Percentiles rank a stretch among this genome's conserved stretches.
Conservation (phyloP, 768 basidiomycete species). For the Auriculariales sp. region DNA sequence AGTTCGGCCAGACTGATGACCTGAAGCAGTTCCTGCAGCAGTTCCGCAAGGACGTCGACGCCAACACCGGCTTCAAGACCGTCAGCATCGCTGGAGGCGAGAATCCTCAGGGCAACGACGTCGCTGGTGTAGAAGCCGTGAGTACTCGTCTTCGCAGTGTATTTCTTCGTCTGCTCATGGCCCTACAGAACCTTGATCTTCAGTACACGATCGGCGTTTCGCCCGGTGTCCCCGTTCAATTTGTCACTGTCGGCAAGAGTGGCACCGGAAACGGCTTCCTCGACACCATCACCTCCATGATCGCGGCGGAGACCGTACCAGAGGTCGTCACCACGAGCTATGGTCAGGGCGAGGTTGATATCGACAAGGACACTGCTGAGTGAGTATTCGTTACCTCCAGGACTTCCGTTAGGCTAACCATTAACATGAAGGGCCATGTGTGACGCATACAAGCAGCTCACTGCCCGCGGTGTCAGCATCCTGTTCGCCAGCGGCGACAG, state of each 20-base stretch:
- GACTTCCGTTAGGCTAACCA: neutral
- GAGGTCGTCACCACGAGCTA: conserved; percentile 18
- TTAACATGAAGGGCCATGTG: conserved; percentile 12
- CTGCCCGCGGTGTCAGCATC: conserved; percentile 10
- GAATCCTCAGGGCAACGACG: conserved; percentile 4
- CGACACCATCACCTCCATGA: conserved; percentile 16
- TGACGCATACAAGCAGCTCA: conserved; percentile 15
- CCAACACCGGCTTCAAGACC: conserved; percentile 5
- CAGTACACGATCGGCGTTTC: conserved; percentile 23
- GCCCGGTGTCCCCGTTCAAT: conserved; percentile 14
- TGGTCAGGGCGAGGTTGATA: conserved; percentile 13
- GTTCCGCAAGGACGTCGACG: conserved; percentile 2
- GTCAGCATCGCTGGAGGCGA: conserved; percentile 6
- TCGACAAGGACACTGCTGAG: conserved; percentile 10
- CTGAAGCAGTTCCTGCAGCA: conserved; percentile 5
- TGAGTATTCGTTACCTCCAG: conserved; percentile 1
- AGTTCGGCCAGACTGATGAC: conserved; percentile 18
- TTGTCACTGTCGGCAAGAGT: conserved; percentile 14
- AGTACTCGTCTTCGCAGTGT: neutral
- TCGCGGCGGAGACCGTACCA: conserved; percentile 8
- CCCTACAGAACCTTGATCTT: conserved; percentile 18
- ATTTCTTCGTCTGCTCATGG: neutral
- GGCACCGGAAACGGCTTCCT: conserved; percentile 13
- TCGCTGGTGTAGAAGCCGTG: conserved; percentile 8
- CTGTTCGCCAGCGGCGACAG: conserved; percentile 10